Conservation (phyloP, 257 asterid species). For the Nemophila menziesii region DNA sequence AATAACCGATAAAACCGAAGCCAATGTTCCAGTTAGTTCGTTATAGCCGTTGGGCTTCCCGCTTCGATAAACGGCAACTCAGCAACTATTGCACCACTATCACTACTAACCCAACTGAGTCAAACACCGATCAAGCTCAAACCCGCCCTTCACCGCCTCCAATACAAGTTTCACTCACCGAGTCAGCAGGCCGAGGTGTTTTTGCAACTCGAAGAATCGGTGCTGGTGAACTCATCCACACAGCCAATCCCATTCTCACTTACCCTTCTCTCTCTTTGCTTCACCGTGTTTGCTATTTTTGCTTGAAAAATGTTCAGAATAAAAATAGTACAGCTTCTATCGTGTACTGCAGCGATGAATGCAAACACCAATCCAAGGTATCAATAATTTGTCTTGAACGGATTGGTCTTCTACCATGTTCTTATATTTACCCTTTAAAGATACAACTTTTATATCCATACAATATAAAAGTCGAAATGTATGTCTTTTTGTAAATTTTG, state of each 20-base stretch:
- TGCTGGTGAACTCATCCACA: conserved; percentile 66
- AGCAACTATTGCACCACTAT: conserved; percentile 9
- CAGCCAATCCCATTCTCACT: conserved; percentile 46
- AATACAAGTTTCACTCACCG: conserved; percentile 33
- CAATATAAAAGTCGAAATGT: neutral
- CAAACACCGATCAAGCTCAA: too few relatives aligned
- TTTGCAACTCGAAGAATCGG: conserved; percentile 52
- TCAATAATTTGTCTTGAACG: neutral
- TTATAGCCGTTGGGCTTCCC: conserved; percentile 24
- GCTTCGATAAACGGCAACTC: conserved; percentile 12
- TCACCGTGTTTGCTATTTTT: conserved; percentile 46
- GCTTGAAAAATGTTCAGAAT: conserved; percentile 37
- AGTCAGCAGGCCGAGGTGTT: conserved; percentile 52
- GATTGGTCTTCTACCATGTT: neutral
- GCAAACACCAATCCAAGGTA: conserved; percentile 43
- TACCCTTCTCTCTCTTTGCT: conserved; percentile 52
- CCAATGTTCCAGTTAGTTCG: conserved; percentile 23
- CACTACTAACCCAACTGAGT: conserved; percentile 8
- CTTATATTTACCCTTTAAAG: too few relatives aligned
- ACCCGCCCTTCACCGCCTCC: conserved; percentile 38
- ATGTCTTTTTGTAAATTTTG: neutral
- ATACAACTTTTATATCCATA: neutral
- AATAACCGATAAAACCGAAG: neutral
- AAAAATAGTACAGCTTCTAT: conserved; percentile 4
- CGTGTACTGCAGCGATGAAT: conserved; percentile 46